Conservation (phyloP, 495 filamentous ascomycete genomes). For the Endocarpon pusillum region DNA sequence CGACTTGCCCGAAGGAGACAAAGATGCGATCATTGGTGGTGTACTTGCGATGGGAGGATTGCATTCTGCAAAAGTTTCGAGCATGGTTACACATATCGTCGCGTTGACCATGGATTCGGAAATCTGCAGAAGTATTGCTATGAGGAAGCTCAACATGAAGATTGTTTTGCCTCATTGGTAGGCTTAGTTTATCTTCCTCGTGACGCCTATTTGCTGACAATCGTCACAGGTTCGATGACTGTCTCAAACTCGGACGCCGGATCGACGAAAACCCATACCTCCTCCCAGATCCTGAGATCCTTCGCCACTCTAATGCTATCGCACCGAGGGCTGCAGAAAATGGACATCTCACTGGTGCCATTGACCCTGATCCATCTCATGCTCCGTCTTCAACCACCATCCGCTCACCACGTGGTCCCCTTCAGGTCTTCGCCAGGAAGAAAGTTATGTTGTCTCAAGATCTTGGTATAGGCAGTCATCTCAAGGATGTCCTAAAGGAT, state of each 20-base stretch:
- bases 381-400: conserved; percentile 24
- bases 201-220: conserved; percentile 9
- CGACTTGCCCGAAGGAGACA: conserved; percentile 74
- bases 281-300: conserved; percentile 71
- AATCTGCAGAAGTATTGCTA: conserved; percentile 46
- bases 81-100: conserved; percentile 71
- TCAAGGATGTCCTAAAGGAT: conserved; percentile 47
- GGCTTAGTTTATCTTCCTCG: conserved; percentile 3
- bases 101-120: conserved; percentile 58
- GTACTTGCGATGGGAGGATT: conserved; percentile 79
- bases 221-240: conserved; percentile 80
- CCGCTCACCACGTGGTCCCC: conserved; percentile 17
- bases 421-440: conserved; percentile 36
- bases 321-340: conserved; percentile 35
- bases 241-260: conserved; percentile 70
- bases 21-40: conserved; percentile 81
- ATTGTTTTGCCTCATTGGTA: conserved; percentile 95
- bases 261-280: conserved; percentile 79
- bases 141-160: conserved; percentile 51
- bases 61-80: conserved; percentile 50
- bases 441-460: conserved; percentile 45
- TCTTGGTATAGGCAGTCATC: conserved; percentile 45
- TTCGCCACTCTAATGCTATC: conserved; percentile 35
- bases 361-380: conserved; percentile 40
- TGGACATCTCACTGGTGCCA: conserved; percentile 56